Percentiles rank a stretch among this genome's conserved stretches.
phyloP scores from a whole-genome alignment of 768 basidiomycete genomes.

The Mycena filopes region DNA sequence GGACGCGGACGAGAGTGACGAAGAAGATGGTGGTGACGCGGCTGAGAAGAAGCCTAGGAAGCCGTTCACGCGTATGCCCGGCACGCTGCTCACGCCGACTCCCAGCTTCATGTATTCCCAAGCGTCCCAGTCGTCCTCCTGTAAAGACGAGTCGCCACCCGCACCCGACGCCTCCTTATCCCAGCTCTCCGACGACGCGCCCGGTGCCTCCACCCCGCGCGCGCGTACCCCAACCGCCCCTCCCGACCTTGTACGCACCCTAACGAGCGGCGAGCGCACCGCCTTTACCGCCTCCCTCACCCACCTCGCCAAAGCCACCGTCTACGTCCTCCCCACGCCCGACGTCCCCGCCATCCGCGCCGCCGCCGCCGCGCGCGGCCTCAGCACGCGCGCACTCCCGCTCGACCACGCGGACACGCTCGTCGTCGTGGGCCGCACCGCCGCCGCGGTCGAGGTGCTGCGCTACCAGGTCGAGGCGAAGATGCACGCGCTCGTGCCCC shows the following conservation, averaged over 20 bases:
- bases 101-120: slow-evolving; percentile 46
- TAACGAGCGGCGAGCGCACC: slow-evolving; percentile 65
- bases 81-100: slow-evolving; percentile 63
- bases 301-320: slow-evolving; percentile 55
- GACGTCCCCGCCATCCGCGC: slow-evolving; percentile 55
- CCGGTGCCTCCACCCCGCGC: background rate
- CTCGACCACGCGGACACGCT: slow-evolving; percentile 32
- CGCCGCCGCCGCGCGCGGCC: slow-evolving; percentile 44
- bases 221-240: slow-evolving; percentile 11
- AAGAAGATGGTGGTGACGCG: background rate
- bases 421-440: slow-evolving; percentile 27
- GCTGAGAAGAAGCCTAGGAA: slow-evolving; percentile 7
- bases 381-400: slow-evolving; percentile 51
- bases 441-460: slow-evolving; percentile 25
- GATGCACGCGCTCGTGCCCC: slow-evolving; percentile 34
- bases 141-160: slow-evolving; percentile 31
- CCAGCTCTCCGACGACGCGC: background rate
- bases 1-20: background rate
- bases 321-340: slow-evolving; percentile 58
- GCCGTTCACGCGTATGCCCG: slow-evolving; percentile 59
- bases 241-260: slow-evolving; percentile 57
- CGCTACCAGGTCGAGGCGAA: slow-evolving; percentile 29
- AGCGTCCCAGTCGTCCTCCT: slow-evolving; percentile 28
- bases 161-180: slow-evolving; percentile 7
- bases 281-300: slow-evolving; percentile 59